A percentile compares a stretch with the other conserved stretches of the same genome.
Conservation (phyloP, 441 rosid genomes). For the Erodium texanum region DNA sequence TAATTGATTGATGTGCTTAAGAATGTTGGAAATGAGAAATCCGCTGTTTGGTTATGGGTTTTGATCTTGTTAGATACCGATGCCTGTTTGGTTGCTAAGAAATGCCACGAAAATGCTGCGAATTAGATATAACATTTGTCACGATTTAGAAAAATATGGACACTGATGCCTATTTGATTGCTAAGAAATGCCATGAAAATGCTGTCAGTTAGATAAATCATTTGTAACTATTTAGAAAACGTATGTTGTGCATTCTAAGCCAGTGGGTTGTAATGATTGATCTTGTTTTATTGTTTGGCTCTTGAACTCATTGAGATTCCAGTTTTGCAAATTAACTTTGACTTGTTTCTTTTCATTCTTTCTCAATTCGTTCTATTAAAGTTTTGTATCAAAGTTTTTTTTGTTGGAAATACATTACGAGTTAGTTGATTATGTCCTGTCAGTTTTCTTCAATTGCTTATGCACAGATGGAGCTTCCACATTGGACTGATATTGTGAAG, state of each 20-base stretch:
- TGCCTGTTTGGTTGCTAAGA: neutral
- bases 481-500: slow-evolving; percentile 86
- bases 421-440: neutral
- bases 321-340: neutral
- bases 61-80: neutral
- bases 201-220: neutral
- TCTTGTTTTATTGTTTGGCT: neutral
- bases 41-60: neutral
- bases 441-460: neutral
- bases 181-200: neutral
- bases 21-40: too few species aligned
- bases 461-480: slow-evolving; percentile 65
- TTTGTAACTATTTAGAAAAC: too few species aligned
- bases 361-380: neutral
- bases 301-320: neutral
- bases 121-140: neutral
- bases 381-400: too few species aligned
- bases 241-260: neutral
- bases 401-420: neutral
- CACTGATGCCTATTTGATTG: neutral
- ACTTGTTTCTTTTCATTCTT: neutral
- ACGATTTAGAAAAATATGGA: neutral
- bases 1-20: too few species aligned
- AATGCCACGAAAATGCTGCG: neutral
- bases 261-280: neutral